Percentiles rank a stretch among this genome's conserved stretches.
phyloP scores from a whole-genome alignment of 805 yeast genomes.

The Teunomyces cretensis region DNA sequence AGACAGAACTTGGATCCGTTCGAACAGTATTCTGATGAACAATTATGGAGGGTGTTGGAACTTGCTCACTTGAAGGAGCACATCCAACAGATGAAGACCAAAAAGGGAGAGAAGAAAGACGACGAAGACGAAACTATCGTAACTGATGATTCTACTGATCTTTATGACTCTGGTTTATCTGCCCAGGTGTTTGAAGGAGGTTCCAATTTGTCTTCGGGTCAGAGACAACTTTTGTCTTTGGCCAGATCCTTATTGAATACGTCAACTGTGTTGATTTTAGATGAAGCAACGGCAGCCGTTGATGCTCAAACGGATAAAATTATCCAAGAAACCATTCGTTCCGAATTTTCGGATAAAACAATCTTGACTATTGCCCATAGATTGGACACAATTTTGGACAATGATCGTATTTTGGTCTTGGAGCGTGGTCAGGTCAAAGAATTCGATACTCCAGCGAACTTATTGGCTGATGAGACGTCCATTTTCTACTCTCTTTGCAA shows the following conservation, averaged over 20 bases:
- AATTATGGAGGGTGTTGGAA: slow-evolving; percentile 26
- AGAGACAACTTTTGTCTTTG: slow-evolving; percentile 22
- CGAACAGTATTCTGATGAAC: slow-evolving; percentile 18
- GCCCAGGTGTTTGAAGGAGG: slow-evolving; percentile 23
- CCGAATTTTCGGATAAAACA: slow-evolving; percentile 24
- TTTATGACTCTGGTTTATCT: slow-evolving; percentile 13
- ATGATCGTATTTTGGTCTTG: slow-evolving; percentile 25
- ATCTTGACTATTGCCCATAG: slow-evolving; percentile 30
- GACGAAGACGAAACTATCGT: neutral
- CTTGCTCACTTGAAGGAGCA: slow-evolving; percentile 27
- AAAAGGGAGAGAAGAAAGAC: slow-evolving; percentile 4
- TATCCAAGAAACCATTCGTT: slow-evolving; percentile 25
- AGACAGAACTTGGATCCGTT: slow-evolving; percentile 30
- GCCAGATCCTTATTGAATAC: slow-evolving; percentile 23
- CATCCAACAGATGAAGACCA: slow-evolving; percentile 21
- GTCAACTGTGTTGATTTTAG: slow-evolving; percentile 19
- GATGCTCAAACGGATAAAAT: slow-evolving; percentile 29
- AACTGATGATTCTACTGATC: neutral
- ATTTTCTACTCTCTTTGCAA: slow-evolving; percentile 13
- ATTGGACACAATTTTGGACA: slow-evolving; percentile 27
- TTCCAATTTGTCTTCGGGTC: slow-evolving; percentile 25
- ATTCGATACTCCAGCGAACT: slow-evolving; percentile 15
- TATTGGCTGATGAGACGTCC: slow-evolving; percentile 4
- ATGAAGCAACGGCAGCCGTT: slow-evolving; percentile 37
- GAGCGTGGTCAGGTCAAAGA: slow-evolving; percentile 23